phyloP scores from a whole-genome alignment of 768 basidiomycete species.

The Strobilomyces echinocephalus region DNA sequence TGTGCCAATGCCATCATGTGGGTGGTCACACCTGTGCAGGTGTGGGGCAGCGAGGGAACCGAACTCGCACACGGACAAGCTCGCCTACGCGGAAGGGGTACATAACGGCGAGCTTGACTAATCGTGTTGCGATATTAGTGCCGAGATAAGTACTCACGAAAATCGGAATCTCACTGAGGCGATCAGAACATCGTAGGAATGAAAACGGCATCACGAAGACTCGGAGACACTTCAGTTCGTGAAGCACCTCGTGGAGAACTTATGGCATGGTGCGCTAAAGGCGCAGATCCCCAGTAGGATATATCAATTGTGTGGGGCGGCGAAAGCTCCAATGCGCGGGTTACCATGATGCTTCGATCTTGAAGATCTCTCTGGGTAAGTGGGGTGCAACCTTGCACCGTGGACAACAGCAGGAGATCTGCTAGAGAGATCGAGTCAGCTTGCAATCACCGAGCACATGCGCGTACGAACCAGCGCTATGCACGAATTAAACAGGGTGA shows the following conservation, averaged over 20 bases:
- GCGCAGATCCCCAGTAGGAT: constrained; percentile 1
- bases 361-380: neutral
- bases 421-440: constrained; percentile 6
- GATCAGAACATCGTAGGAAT: constrained; percentile 5
- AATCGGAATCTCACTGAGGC: neutral
- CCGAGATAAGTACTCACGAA: neutral
- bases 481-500: neutral
- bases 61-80: constrained; percentile 8
- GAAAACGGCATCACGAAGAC: neutral
- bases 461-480: neutral
- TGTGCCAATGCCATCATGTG: neutral
- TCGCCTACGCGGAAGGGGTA: neutral
- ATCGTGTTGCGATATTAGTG: neutral
- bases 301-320: neutral
- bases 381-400: neutral
- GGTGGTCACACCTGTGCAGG: constrained; percentile 9
- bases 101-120: constrained; percentile 1
- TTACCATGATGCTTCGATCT: constrained; percentile 8
- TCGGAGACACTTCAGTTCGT: neutral
- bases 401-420: constrained; percentile 1
- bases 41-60: constrained; percentile 16
- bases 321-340: neutral
- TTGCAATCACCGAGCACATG: constrained; percentile 9
- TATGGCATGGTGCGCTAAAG: neutral
- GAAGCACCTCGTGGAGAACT: neutral